These are phyloP conservation scores for Pyrenophora seminiperda DNA, from an alignment of 2,329 filamentous ascomycete genomes.

Conservation along the genomic window DNA sequence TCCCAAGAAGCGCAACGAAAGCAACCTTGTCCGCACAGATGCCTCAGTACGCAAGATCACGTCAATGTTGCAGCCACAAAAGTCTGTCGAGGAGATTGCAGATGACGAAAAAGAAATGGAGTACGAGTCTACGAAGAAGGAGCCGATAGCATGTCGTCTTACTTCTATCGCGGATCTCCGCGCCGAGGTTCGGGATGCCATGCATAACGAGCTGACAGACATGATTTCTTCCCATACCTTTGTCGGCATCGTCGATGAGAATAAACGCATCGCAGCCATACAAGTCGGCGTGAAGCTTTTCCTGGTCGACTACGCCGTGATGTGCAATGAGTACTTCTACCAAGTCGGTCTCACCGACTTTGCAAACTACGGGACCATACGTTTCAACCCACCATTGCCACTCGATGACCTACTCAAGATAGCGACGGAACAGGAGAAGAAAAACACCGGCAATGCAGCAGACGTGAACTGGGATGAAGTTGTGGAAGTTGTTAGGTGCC, in stretches of 20 bases:
- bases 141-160: conserved; percentile 72
- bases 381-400: conserved; percentile 75
- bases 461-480: conserved; percentile 69
- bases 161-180: conserved; percentile 86
- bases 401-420: conserved; percentile 73
- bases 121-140: conserved; percentile 74
- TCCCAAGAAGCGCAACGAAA: conserved; percentile 67
- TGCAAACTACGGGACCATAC: conserved; percentile 87
- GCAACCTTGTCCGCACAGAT: conserved; percentile 89
- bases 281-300: conserved; percentile 92
- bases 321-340: conserved; percentile 89
- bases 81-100: conserved; percentile 40
- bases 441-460: conserved; percentile 45
- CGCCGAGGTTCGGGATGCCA: conserved; percentile 75
- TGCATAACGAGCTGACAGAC: conserved; percentile 85
- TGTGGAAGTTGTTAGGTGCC: conserved; percentile 66
- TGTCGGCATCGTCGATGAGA: conserved; percentile 88
- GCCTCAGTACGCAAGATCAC: conserved; percentile 91
- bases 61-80: conserved; percentile 78
- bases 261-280: conserved; percentile 84
- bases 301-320: conserved; percentile 88
- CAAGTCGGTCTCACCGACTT: conserved; percentile 94
- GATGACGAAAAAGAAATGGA: conserved; percentile 59
- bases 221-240: conserved; percentile 88
- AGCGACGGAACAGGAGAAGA: conserved; percentile 72